These are phyloP conservation scores for Gastrolobium villosum DNA, from an alignment of 306 rosid species.

Conservation along the genomic window DNA sequence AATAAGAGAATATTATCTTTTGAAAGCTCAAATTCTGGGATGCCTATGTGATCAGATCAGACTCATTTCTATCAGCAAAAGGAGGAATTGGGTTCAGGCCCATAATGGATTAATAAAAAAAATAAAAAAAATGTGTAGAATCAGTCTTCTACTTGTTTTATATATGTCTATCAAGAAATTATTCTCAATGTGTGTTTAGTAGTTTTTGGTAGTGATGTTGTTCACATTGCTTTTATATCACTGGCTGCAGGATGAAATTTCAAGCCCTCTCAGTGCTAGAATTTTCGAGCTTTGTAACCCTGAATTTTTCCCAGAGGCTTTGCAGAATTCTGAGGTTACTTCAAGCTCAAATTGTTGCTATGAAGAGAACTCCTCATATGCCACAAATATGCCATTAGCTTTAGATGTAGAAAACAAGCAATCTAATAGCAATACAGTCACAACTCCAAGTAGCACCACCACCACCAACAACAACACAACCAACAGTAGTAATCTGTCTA, in stretches of 20 bases:
- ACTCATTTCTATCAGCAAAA: conserved; percentile 45
- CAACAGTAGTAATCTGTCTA: conserved; percentile 62
- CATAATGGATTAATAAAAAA: neutral
- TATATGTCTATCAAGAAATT: conserved; percentile 40
- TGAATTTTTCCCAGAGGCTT: conserved; percentile 76
- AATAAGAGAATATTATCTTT: conserved; percentile 43
- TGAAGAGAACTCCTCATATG: conserved; percentile 77
- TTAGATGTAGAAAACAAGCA: conserved; percentile 63
- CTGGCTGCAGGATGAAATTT: conserved; percentile 87
- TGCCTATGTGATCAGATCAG: conserved; percentile 36
- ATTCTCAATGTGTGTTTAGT: neutral
- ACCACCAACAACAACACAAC: conserved; percentile 45
- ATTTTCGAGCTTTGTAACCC: conserved; percentile 77
- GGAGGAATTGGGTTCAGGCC: conserved; percentile 45
- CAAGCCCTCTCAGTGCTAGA: conserved; percentile 78
- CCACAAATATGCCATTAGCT: conserved; percentile 58
- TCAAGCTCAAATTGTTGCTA: conserved; percentile 85
- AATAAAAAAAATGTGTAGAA: conserved; percentile 51
- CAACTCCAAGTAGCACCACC: conserved; percentile 51
- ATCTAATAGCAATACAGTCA: conserved; percentile 47
- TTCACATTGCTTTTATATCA: conserved; percentile 41
- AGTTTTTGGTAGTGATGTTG: conserved; percentile 40
- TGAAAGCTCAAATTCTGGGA: conserved; percentile 36
- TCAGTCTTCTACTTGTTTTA: conserved; percentile 48
- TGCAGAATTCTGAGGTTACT: conserved; percentile 85